Percentiles rank a stretch among this genome's conserved stretches.
phyloP scores from a whole-genome alignment of 2,329 filamentous ascomycete genomes.

The Colletotrichum sp. region DNA sequence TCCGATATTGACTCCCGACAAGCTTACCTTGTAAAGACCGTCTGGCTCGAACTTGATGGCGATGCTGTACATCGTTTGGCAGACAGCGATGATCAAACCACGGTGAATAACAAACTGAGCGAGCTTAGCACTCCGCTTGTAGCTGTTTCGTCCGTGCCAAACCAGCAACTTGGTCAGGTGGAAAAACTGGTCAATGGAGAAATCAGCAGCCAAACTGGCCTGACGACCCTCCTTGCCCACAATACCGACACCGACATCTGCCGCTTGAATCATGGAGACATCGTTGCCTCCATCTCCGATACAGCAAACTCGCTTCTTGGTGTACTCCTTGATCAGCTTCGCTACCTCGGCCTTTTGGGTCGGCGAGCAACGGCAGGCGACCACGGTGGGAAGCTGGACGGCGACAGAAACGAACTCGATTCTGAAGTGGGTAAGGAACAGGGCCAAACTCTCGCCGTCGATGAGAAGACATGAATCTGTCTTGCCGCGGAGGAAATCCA shows the following conservation, averaged over 20 bases:
- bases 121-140: slow-evolving; percentile 94
- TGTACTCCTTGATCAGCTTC: slow-evolving; percentile 85
- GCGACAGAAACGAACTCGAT: slow-evolving; percentile 87
- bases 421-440: slow-evolving; percentile 84
- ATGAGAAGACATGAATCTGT: slow-evolving; percentile 89
- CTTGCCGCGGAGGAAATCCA: slow-evolving; percentile 88
- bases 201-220: slow-evolving; percentile 93
- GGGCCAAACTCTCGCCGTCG: slow-evolving; percentile 86
- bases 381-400: slow-evolving; percentile 86
- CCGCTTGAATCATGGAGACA: slow-evolving; percentile 98
- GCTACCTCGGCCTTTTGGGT: slow-evolving; percentile 97
- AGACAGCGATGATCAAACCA: slow-evolving; percentile 92
- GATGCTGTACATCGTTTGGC: slow-evolving; percentile 97
- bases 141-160: slow-evolving; percentile 97
- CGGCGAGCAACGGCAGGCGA: slow-evolving; percentile 95
- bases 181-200: slow-evolving; percentile 94
- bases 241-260: slow-evolving; percentile 96
- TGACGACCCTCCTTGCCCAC: slow-evolving; percentile 97
- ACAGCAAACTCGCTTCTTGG: slow-evolving; percentile 94
- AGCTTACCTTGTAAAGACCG: slow-evolving; percentile 78
- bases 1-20: neutral
- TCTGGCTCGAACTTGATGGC: slow-evolving; percentile 92
- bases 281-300: slow-evolving; percentile 99
- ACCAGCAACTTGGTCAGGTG: slow-evolving; percentile 97
- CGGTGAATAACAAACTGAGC: slow-evolving; percentile 98